These are phyloP conservation scores for Corylus americana DNA, from an alignment of 306 rosid genomes.

Conservation along the genomic window DNA sequence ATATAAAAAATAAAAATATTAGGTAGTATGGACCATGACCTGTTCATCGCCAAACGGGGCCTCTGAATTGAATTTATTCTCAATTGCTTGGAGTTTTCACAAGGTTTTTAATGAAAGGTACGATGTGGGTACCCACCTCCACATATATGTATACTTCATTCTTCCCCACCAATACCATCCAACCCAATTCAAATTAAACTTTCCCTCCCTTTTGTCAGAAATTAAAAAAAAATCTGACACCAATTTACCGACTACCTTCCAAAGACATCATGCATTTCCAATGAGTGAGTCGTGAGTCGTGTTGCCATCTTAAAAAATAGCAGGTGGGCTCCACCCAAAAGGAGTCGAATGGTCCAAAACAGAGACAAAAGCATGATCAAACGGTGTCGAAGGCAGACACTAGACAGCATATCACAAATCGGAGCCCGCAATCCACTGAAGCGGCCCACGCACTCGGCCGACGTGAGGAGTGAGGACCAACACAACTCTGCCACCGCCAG, in stretches of 20 bases:
- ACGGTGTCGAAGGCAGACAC: neutral
- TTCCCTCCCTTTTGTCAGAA: neutral
- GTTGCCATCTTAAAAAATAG: neutral
- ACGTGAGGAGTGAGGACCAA: neutral
- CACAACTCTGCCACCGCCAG: neutral
- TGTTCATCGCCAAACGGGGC: no score
- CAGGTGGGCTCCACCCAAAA: constrained; percentile 1
- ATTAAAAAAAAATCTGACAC: neutral
- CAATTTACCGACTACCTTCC: no score
- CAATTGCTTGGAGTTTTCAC: no score
- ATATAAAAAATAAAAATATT: no score
- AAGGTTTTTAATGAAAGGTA: no score
- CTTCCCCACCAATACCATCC: no score
- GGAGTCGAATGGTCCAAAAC: neutral
- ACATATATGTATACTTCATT: no score
- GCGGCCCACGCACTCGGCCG: neutral
- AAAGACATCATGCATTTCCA: neutral
- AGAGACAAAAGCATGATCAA: neutral
- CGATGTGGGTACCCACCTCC: no score
- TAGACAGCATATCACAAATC: neutral
- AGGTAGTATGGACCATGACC: no score
- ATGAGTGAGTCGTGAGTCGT: neutral
- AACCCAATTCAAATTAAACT: neutral
- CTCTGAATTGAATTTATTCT: no score
- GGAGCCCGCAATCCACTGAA: neutral